phyloP scores from a whole-genome alignment of 2,329 filamentous ascomycete species.

The Catunica adiposa region DNA sequence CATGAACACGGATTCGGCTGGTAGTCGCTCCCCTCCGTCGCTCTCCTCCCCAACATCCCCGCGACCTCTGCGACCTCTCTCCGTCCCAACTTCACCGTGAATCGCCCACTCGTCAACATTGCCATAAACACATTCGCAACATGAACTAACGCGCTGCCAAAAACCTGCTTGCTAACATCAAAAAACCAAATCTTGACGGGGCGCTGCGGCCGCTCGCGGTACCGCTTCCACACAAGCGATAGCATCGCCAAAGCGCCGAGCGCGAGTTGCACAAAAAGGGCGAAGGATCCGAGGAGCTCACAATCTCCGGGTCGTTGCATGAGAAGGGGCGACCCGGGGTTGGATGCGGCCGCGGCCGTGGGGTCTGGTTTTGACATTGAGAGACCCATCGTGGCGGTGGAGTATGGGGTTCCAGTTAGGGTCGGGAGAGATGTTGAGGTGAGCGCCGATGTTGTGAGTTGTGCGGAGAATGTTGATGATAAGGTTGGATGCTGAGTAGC shows the following conservation, averaged over 20 bases:
- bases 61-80: constrained; percentile 23
- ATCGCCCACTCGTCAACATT: constrained; percentile 78
- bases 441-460: not conserved
- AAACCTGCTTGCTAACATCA: constrained; percentile 92
- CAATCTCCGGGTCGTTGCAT: constrained; percentile 47
- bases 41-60: constrained; percentile 23
- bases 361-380: constrained; percentile 19
- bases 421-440: constrained; percentile 11
- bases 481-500: not conserved
- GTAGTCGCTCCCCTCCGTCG: constrained; percentile 36
- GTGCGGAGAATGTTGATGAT: not conserved
- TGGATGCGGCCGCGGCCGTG: constrained; percentile 18
- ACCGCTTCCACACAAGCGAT: constrained; percentile 83
- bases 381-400: constrained; percentile 17
- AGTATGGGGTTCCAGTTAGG: not conserved
- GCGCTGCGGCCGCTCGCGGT: constrained; percentile 77
- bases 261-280: constrained; percentile 73
- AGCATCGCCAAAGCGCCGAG: constrained; percentile 70
- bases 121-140: constrained; percentile 90
- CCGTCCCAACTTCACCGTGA: constrained; percentile 47
- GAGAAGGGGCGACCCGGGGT: constrained; percentile 16
- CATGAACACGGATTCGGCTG: constrained; percentile 90
- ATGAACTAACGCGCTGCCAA: constrained; percentile 82
- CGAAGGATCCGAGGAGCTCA: constrained; percentile 74
- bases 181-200: constrained; percentile 96